Base-by-base conservation (phyloP, 2,329 filamentous ascomycete species). In the Tolypocladium tundrense region DNA sequence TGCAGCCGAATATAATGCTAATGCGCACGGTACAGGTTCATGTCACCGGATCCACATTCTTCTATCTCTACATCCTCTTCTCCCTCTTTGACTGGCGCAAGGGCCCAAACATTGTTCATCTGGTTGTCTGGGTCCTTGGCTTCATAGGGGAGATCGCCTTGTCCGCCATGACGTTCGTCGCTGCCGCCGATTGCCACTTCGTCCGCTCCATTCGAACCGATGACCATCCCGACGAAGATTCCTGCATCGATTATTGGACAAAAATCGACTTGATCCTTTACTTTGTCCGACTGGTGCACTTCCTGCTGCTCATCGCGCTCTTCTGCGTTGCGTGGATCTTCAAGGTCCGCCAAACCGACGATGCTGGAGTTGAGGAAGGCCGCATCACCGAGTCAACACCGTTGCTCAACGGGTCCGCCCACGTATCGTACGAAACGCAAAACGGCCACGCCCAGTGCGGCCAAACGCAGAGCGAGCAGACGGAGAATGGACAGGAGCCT, bases 41-140 rank as follows among this genome's bases (percentile, higher is more conserved):
- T 72, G 79, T 95, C 62, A 83, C 90, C 58, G 90, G 88, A 57
- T 88, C 90, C 51, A 88, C 91, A 63, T 96, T 96, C 77, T 85
- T 94, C 62, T 94, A 95, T 75, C 81, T 89, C 54, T 86, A 96
- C 64, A 82, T 96, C 63, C 81, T 95, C 63, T 88, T 97, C 67
- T 91, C 91, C 37, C 82, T 97, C 58, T 80, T 96, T 66, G 92
- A 97, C 71, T 88, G 88, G 68, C 85, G 84, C 61, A 86, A 90
- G 40, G 89, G 89, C 14, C 94, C 94, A 0, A 92, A 87, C 54
- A 77, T 86, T 53, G 86, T 90, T 56, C 91, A 97, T 72, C 82
- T 93, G 58, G 73, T 88, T 53, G 86, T 90, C 65, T 99, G 94
- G 94, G 70, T 80, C 48, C 73, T 91, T 50, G 87, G 87, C 33